Evolutionary conservation across 257 asterid species (phyloP), one percentile per base, ranked within the genome.

Genomic region (Capsicum chinense): DNA sequence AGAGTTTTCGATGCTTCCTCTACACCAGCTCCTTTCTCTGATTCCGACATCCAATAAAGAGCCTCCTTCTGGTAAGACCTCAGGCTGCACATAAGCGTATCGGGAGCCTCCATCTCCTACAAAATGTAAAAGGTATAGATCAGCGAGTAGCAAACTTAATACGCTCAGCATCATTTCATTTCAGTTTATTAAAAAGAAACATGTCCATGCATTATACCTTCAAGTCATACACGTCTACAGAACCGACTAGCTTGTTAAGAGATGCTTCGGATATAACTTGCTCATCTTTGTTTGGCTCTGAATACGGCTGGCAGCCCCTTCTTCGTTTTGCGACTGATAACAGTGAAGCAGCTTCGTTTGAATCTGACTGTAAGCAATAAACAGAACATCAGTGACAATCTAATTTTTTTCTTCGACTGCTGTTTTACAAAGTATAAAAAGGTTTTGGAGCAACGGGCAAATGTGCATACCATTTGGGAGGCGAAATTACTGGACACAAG

Each of bases 11-110:
- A 90, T 16, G 92, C 91, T 85, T 94, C 93, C 84, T 92, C 94
- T 1, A 66, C 88, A 83, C 79, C 86, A 82, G 85, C 87, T 85
- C 97, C 92, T 84, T 85, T 89, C 88, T 93, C 97, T 60, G 90
- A 81, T 88, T 91, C 95, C 82, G 93, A 86, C 98, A 93, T 94
- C 98, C 98, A 94, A 79, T 88, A 88, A 79, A 94, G 95, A 57
- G 98, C 98, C 80, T 94, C 97, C 84, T 94, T 94, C 84, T 94
- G 97, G 83, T 94, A 93, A 58, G 97, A 92, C 91, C 92, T 91
- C 66, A 94, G 90, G 87, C 89, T 86, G 87, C 98, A 94, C 68
- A 85, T 81, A 82, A 94, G 93, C 16, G 91, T 90, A 52, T 86
- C 86, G 1, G 98, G 92, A 50, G 98, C 92, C 82, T 91, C 95